Conservation (phyloP, 2,329 filamentous ascomycete species). For the Colletotrichum falcatum region DNA sequence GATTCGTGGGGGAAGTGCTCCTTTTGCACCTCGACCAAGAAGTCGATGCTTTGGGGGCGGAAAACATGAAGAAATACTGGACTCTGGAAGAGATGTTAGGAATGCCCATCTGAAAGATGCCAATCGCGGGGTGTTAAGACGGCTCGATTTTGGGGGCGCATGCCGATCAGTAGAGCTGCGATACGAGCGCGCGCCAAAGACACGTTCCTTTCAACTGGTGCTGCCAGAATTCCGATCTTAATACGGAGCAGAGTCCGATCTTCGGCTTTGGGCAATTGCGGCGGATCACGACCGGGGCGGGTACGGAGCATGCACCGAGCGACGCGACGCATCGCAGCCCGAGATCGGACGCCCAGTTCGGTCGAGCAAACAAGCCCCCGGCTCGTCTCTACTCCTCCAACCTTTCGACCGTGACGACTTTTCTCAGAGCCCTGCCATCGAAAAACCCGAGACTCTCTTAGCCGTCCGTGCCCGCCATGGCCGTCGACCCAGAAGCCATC, state of each 20-base stretch:
- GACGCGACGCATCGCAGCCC: constrained; percentile 3
- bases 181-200: background rate
- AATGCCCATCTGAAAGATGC: constrained; percentile 70
- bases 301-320: constrained; percentile 10
- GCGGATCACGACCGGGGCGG: background rate
- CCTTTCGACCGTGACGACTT: background rate
- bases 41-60: constrained; percentile 80
- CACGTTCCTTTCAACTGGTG: background rate
- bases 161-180: background rate
- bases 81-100: constrained; percentile 77
- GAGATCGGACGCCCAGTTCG: constrained; percentile 12
- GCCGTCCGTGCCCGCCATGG: constrained; percentile 3
- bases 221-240: background rate
- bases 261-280: background rate
- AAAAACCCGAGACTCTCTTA: too few relatives aligned
- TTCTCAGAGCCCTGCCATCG: too few relatives aligned
- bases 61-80: constrained; percentile 91
- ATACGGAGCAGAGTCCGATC: background rate
- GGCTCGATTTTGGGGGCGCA: background rate
- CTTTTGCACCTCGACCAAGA: constrained; percentile 89
- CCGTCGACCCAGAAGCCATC: background rate
- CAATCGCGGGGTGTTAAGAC: background rate
- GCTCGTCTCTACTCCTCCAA: background rate
- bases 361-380: background rate
- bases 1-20: constrained; percentile 82